Percentiles rank a stretch among this genome's conserved stretches.
phyloP scores from a whole-genome alignment of 768 basidiomycete genomes.

The Scleroderma citrinum region DNA sequence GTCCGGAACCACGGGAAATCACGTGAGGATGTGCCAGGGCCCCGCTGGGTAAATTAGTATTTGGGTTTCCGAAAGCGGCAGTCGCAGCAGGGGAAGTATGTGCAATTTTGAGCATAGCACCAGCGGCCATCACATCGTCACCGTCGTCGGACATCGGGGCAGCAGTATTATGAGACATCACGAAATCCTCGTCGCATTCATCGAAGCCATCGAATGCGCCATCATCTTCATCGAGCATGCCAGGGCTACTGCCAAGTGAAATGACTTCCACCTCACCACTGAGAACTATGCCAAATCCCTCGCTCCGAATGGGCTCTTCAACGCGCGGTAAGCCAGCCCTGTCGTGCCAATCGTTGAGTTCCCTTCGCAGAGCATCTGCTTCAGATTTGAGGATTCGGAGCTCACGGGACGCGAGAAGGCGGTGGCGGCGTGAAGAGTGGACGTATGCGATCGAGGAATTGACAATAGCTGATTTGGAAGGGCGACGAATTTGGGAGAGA shows the following conservation, averaged over 20 bases:
- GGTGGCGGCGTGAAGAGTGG: slow-evolving; percentile 75
- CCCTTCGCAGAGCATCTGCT: slow-evolving; percentile 79
- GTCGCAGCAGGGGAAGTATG: slow-evolving; percentile 15
- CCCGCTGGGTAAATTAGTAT: too few relatives aligned
- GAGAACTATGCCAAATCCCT: slow-evolving; percentile 67
- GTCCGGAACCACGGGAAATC: slow-evolving; percentile 23
- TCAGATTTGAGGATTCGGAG: slow-evolving; percentile 75
- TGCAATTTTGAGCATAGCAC: slow-evolving; percentile 33
- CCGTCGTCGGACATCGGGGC: slow-evolving; percentile 21
- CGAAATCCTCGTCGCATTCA: slow-evolving; percentile 38
- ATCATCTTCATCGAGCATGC: slow-evolving; percentile 50
- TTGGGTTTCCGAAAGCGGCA: slow-evolving; percentile 2
- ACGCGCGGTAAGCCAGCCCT: slow-evolving; percentile 64
- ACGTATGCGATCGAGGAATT: slow-evolving; percentile 92
- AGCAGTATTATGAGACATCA: slow-evolving; percentile 11
- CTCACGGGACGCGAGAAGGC: slow-evolving; percentile 75
- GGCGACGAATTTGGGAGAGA: slow-evolving; percentile 84
- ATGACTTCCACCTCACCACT: slow-evolving; percentile 67
- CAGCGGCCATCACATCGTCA: slow-evolving; percentile 25
- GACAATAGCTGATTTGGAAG: slow-evolving; percentile 95
- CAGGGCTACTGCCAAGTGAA: slow-evolving; percentile 12
- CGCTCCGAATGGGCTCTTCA: slow-evolving; percentile 68
- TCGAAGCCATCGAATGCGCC: slow-evolving; percentile 39
- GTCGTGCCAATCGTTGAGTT: slow-evolving; percentile 92
- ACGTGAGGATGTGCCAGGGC: slow-evolving; percentile 15